A percentile compares a stretch with the other conserved stretches of the same genome.
Conservation (phyloP, 495 filamentous ascomycete genomes). For the Alectoria sarmentosa region DNA sequence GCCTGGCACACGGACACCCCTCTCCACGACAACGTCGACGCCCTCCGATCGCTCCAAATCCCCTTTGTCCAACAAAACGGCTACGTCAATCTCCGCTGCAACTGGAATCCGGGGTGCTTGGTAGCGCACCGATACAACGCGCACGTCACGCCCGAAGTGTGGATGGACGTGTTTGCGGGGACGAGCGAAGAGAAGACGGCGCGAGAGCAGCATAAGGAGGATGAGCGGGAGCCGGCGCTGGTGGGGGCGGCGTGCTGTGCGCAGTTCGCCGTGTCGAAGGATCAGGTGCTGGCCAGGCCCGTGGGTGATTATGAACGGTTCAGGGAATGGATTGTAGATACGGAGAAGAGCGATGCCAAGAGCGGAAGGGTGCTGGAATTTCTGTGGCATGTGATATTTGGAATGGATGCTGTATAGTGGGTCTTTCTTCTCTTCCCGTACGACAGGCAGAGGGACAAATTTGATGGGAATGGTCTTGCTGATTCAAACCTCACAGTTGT, state of each 20-base stretch:
- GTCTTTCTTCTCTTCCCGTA: conserved; percentile 17
- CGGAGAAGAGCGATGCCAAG: conserved; percentile 47
- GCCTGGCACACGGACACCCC: conserved; percentile 41
- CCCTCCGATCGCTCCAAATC: conserved; percentile 34
- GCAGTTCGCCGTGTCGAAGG: conserved; percentile 59
- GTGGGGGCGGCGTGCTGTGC: conserved; percentile 54
- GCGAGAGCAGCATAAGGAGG: conserved; percentile 9
- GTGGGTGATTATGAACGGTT: conserved; percentile 47
- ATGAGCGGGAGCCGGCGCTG: conserved; percentile 28
- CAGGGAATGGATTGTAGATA: conserved; percentile 54
- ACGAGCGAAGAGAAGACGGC: conserved; percentile 42
- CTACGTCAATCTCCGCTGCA: conserved; percentile 46
- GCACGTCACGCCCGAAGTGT: conserved; percentile 31
- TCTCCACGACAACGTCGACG: conserved; percentile 28
- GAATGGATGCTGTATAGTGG: conserved; percentile 40
- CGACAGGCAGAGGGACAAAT: no score
- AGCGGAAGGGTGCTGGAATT: conserved; percentile 65
- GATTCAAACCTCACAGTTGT: conserved; percentile 33
- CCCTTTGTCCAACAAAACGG: conserved; percentile 39
- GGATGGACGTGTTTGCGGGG: conserved; percentile 38
- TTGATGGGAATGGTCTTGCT: conserved; percentile 24
- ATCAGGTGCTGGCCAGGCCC: conserved; percentile 43
- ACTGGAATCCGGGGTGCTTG: conserved; percentile 40
- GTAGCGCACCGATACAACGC: conserved; percentile 33
- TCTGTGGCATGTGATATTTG: conserved; percentile 63